Percentiles rank a stretch among this genome's conserved stretches.
Conservation (phyloP, 2,329 filamentous ascomycete species). For the Lecanicillium sp. region DNA sequence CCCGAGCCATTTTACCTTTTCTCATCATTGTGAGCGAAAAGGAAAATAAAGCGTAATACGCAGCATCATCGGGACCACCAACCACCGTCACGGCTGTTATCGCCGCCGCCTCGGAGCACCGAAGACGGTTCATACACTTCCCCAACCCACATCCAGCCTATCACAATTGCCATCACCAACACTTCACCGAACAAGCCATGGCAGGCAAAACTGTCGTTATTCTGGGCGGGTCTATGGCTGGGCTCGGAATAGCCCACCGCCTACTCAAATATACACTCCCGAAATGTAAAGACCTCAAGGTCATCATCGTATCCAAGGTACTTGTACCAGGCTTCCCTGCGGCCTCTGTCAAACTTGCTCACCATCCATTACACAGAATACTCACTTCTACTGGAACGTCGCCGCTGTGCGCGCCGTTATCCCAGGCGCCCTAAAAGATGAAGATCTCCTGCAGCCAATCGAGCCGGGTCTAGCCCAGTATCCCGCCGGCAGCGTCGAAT, state of each 20-base stretch:
- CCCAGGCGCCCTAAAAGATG: constrained; percentile 39
- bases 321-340: constrained; percentile 3
- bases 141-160: no score
- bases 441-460: constrained; percentile 43
- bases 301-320: constrained; percentile 50
- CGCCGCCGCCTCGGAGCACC: no score
- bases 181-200: constrained; percentile 6
- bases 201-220: constrained; percentile 48
- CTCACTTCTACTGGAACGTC: constrained; percentile 52
- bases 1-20: no score
- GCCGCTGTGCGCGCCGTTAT: constrained; percentile 49
- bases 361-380: constrained; percentile 29
- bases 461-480: constrained; percentile 42
- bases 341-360: background rate
- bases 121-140: no score
- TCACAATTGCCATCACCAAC: background rate
- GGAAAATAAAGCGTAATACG: no score
- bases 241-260: constrained; percentile 44
- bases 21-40: no score
- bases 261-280: constrained; percentile 44
- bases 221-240: constrained; percentile 46
- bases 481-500: constrained; percentile 38
- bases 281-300: constrained; percentile 38
- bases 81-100: no score
- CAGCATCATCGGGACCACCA: no score